Conservation (phyloP, 1,139 yeast genomes). For the Candida sp. region DNA sequence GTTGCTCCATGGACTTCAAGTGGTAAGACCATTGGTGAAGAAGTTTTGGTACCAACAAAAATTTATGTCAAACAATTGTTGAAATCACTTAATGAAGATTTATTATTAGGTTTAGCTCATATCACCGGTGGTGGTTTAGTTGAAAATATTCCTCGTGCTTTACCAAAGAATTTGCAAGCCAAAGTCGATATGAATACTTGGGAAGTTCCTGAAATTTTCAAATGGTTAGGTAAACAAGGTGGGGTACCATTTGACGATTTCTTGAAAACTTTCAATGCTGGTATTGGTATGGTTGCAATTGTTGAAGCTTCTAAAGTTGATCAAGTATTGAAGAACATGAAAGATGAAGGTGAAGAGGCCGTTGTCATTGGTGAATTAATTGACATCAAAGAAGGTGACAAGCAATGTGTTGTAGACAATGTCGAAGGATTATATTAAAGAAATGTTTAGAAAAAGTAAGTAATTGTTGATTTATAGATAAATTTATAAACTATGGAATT, state of each 20-base stretch:
- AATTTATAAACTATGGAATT: not conserved
- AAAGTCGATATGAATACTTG: constrained; percentile 74
- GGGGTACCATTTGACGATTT: constrained; percentile 83
- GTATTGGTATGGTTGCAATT: constrained; percentile 95
- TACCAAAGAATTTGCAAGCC: constrained; percentile 80
- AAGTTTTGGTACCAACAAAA: constrained; percentile 83
- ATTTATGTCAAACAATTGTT: constrained; percentile 91
- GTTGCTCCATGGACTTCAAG: constrained; percentile 81
- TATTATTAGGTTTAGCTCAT: constrained; percentile 87
- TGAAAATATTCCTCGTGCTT: constrained; percentile 94
- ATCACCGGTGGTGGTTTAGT: constrained; percentile 98
- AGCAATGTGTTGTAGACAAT: constrained; percentile 69
- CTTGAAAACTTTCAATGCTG: constrained; percentile 90
- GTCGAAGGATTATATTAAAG: constrained; percentile 54
- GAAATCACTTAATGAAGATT: constrained; percentile 64
- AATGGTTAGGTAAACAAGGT: constrained; percentile 92
- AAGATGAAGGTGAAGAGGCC: constrained; percentile 71
- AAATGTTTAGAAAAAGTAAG: not conserved
- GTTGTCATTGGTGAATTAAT: constrained; percentile 75
- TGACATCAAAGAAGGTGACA: constrained; percentile 47
- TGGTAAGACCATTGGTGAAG: constrained; percentile 77
- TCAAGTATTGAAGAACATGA: constrained; percentile 50
- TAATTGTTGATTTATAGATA: not conserved
- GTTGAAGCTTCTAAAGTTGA: constrained; percentile 65
- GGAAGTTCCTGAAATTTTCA: constrained; percentile 86